These are phyloP conservation scores for Penicillium bovifimosum DNA, from an alignment of 495 filamentous ascomycete genomes.

Conservation along the genomic window DNA sequence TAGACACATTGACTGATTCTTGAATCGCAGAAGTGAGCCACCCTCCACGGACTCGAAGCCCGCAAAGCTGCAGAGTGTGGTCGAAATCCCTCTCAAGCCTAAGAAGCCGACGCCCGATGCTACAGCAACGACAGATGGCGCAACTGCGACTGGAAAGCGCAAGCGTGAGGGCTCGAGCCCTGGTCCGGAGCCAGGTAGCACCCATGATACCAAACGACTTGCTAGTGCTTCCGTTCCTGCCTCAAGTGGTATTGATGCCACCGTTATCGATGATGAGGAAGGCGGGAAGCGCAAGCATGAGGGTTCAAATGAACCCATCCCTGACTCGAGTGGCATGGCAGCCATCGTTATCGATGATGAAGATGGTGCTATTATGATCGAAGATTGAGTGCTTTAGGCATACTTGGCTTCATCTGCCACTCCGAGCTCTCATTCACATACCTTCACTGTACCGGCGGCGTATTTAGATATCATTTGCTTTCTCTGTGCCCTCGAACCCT, in stretches of 20 bases:
- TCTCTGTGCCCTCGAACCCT: background rate
- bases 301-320: conserved; percentile 28
- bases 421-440: no score
- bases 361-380: conserved; percentile 67
- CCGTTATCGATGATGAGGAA: conserved; percentile 51
- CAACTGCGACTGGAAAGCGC: conserved; percentile 28
- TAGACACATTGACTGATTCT: conserved; percentile 7
- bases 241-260: conserved; percentile 33
- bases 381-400: conserved; percentile 39
- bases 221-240: conserved; percentile 24
- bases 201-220: conserved; percentile 40
- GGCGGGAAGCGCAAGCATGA: conserved; percentile 42
- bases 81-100: conserved; percentile 50
- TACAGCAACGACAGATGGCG: conserved; percentile 15
- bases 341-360: conserved; percentile 52
- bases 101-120: conserved; percentile 27
- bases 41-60: conserved; percentile 38
- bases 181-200: conserved; percentile 30
- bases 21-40: conserved; percentile 18
- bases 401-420: background rate
- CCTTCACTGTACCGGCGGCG: background rate
- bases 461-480: background rate
- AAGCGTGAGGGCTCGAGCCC: conserved; percentile 46
- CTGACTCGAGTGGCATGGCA: conserved; percentile 31
- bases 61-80: conserved; percentile 35